These are phyloP conservation scores for Hypoxylon rickii DNA, from an alignment of 495 filamentous ascomycete genomes.

Conservation along the genomic window DNA sequence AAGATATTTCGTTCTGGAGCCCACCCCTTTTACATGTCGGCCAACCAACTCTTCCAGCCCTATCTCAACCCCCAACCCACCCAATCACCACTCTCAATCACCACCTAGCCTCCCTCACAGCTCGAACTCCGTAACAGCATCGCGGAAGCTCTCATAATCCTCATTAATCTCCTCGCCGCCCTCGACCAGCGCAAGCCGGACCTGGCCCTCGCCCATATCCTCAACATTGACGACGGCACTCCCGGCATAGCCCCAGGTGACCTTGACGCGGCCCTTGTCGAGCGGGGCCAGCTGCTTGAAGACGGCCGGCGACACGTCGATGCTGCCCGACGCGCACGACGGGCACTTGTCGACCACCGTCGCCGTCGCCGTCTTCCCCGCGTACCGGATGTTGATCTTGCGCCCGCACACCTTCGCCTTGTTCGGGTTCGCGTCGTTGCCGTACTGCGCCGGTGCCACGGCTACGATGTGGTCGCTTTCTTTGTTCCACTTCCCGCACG, in stretches of 20 bases:
- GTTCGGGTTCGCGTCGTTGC: constrained; percentile 57
- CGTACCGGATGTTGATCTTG: constrained; percentile 61
- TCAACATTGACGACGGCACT: constrained; percentile 1
- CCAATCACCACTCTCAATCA: not conserved
- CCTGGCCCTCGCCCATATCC: constrained; percentile 6
- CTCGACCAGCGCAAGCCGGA: constrained; percentile 1
- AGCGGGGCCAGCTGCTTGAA: constrained; percentile 48
- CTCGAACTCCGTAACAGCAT: no score
- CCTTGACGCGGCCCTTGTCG: constrained; percentile 41
- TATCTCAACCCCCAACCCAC: not conserved
- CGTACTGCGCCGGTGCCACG: constrained; percentile 45
- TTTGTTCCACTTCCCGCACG: constrained; percentile 49
- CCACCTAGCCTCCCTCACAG: no score
- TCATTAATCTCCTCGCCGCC: constrained; percentile 5
- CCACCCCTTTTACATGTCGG: not conserved
- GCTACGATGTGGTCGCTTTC: constrained; percentile 50
- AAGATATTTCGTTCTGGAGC: not conserved
- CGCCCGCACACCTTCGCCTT: constrained; percentile 61
- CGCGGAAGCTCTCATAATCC: constrained; percentile 11
- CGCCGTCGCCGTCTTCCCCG: constrained; percentile 60
- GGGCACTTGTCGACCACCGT: constrained; percentile 78
- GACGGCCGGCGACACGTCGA: constrained; percentile 54
- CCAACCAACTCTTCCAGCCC: not conserved
- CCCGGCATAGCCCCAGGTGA: constrained; percentile 40
- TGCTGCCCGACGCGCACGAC: constrained; percentile 54